Conservation (phyloP, 495 filamentous ascomycete species). For the Penicillium pancosmium region DNA sequence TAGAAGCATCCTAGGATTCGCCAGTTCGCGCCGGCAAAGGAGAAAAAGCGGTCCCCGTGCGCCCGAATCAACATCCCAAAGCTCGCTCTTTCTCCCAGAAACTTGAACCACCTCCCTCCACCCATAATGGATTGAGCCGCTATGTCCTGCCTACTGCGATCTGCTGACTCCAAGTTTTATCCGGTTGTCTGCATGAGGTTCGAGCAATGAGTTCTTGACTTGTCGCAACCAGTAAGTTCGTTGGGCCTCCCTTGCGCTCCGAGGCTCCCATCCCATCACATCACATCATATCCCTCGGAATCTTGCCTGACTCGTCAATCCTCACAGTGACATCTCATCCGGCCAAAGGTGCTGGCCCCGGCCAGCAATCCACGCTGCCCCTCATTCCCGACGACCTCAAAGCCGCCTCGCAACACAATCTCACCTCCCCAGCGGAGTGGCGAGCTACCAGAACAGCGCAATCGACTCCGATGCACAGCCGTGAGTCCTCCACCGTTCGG, state of each 20-base stretch:
- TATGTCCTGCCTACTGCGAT: conserved; percentile 17
- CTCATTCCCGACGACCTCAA: conserved; percentile 48
- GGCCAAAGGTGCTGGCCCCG: conserved; percentile 43
- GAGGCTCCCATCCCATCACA: conserved; percentile 1
- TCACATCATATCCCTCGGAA: conserved; percentile 4
- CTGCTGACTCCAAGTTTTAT: conserved; percentile 14
- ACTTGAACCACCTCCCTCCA: too few species aligned
- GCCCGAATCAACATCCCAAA: conserved; percentile 23
- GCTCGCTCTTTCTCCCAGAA: conserved; percentile 13
- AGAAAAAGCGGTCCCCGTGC: conserved; percentile 21
- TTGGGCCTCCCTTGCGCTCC: conserved; percentile 14
- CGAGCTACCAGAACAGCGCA: conserved; percentile 49
- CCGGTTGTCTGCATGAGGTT: conserved; percentile 24
- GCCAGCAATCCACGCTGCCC: conserved; percentile 47
- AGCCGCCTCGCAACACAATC: conserved; percentile 44
- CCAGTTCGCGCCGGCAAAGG: background rate
- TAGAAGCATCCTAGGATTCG: background rate
- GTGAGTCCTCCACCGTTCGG: conserved; percentile 47
- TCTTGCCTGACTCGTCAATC: conserved; percentile 9
- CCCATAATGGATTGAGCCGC: conserved; percentile 19
- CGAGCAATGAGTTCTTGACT: conserved; percentile 26
- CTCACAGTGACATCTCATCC: conserved; percentile 44
- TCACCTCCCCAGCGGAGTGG: conserved; percentile 44
- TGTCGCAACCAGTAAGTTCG: conserved; percentile 21
- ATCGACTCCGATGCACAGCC: conserved; percentile 53